phyloP scores from a whole-genome alignment of 116 monocot species.

The Trichopus zeylanicus region DNA sequence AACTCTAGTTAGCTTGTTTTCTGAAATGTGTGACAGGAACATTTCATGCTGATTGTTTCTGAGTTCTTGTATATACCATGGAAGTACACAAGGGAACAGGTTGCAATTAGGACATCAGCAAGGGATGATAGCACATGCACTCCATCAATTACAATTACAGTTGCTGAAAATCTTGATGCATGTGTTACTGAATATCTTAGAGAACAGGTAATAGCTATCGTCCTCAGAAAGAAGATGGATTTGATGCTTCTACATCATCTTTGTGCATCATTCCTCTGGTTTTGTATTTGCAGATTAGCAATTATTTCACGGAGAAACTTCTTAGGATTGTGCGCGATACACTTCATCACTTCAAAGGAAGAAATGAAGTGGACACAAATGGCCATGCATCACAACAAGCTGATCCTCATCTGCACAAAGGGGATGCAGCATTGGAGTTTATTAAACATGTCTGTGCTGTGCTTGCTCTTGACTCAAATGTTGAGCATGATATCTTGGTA shows the following conservation, averaged over 20 bases:
- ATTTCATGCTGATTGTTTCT: conserved; percentile 77
- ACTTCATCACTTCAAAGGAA: conserved; percentile 48
- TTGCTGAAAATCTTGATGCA: conserved; percentile 60
- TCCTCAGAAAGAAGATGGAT: neutral
- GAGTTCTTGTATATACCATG: conserved; percentile 88
- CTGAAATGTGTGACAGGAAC: conserved; percentile 49
- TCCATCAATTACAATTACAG: conserved; percentile 65
- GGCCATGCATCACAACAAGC: conserved; percentile 4
- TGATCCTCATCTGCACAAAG: conserved; percentile 29
- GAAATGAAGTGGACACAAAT: conserved; percentile 13
- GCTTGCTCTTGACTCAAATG: conserved; percentile 75
- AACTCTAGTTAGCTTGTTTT: too few species aligned
- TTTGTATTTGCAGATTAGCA: conserved; percentile 83
- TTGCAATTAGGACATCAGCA: conserved; percentile 16
- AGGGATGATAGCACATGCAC: conserved; percentile 36
- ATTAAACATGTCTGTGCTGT: conserved; percentile 94
- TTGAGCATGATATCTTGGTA: conserved; percentile 86
- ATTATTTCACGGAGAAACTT: conserved; percentile 79
- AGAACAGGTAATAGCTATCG: conserved; percentile 47
- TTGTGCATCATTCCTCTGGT: neutral
- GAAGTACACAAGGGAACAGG: conserved; percentile 56
- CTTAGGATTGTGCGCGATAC: conserved; percentile 66
- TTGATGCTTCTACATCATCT: neutral
- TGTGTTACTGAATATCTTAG: conserved; percentile 53
- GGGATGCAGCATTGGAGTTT: conserved; percentile 78